A percentile compares a stretch with the other conserved stretches of the same genome.
These are phyloP conservation scores for Aspergillus melleus DNA, from an alignment of 2,329 filamentous ascomycete species.

Conservation along the genomic window DNA sequence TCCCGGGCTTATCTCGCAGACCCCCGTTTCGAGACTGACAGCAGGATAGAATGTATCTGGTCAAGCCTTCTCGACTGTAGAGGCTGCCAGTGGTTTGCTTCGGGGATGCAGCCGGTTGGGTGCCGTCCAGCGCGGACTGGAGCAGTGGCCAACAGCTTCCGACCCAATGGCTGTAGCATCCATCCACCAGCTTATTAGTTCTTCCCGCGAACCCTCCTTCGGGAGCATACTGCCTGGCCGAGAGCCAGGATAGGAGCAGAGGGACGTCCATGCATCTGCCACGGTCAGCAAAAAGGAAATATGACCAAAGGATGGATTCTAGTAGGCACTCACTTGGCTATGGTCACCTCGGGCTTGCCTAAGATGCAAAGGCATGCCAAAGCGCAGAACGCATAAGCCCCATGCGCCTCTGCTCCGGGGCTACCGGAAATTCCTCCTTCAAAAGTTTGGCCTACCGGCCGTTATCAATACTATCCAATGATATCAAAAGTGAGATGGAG, in stretches of 20 bases:
- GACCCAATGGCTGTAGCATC: conserved; percentile 98
- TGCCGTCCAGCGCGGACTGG: conserved; percentile 70
- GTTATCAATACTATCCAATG: conserved; percentile 16
- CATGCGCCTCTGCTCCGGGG: conserved; percentile 88
- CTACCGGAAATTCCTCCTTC: conserved; percentile 90
- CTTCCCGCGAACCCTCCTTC: conserved; percentile 92
- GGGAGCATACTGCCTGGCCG: conserved; percentile 81
- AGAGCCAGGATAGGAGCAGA: conserved; percentile 81
- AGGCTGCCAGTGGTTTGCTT: conserved; percentile 33
- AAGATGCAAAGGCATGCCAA: conserved; percentile 85
- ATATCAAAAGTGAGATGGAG: conserved; percentile 5
- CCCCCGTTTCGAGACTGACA: conserved; percentile 80
- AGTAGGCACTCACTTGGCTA: conserved; percentile 62
- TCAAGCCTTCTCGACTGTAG: conserved; percentile 83
- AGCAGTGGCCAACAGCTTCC: conserved; percentile 92
- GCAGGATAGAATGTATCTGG: conserved; percentile 85
- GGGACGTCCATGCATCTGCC: conserved; percentile 73
- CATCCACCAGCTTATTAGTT: conserved; percentile 97
- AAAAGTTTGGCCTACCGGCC: conserved; percentile 73
- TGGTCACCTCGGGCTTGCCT: conserved; percentile 71
- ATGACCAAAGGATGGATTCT: conserved; percentile 9
- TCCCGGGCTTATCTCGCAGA: conserved; percentile 88
- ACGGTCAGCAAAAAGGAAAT: conserved; percentile 14
- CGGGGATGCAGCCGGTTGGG: conserved; percentile 31
- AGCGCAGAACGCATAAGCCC: conserved; percentile 94